A percentile compares a stretch with the other conserved stretches of the same genome.
Evolutionary conservation across 371 early-diverging fungal species (phyloP).

Genomic region (Capillidium heterosporum): DNA sequence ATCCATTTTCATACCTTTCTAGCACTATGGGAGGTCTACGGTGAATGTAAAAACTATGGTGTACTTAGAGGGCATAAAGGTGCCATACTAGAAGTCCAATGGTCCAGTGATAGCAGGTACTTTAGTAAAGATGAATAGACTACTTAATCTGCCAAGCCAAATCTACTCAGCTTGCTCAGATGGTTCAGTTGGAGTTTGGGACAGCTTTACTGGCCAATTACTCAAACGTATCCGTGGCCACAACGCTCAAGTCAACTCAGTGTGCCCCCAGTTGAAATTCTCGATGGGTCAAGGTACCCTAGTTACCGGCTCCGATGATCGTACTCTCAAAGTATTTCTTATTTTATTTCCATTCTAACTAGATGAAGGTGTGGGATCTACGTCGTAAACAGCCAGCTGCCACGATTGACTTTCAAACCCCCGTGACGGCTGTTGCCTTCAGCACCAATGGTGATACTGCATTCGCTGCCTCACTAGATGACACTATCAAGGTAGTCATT

Average conservation of each 20-base stretch:
- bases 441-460: conserved; percentile 61
- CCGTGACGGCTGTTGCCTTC: conserved; percentile 63
- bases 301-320: conserved; percentile 63
- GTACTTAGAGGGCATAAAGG: conserved; percentile 71
- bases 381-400: conserved; percentile 53
- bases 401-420: conserved; percentile 44
- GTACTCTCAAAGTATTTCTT: conserved; percentile 32
- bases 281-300: conserved; percentile 39
- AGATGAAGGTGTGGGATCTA: conserved; percentile 46
- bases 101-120: conserved; percentile 69
- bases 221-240: conserved; percentile 60
- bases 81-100: conserved; percentile 70
- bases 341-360: conserved; percentile 12
- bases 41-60: conserved; percentile 74
- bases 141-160: conserved; percentile 13
- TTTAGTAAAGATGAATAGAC: background rate
- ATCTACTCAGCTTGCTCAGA: conserved; percentile 60
- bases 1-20: background rate
- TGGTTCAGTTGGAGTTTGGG: conserved; percentile 57
- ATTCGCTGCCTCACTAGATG: conserved; percentile 81
- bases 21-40: conserved; percentile 87
- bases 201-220: conserved; percentile 50
- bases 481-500: conserved; percentile 43
- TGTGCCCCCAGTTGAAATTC: conserved; percentile 30
- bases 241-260: conserved; percentile 49